Base-by-base conservation (phyloP, 306 rosid species). In the Glycine latifolia region DNA sequence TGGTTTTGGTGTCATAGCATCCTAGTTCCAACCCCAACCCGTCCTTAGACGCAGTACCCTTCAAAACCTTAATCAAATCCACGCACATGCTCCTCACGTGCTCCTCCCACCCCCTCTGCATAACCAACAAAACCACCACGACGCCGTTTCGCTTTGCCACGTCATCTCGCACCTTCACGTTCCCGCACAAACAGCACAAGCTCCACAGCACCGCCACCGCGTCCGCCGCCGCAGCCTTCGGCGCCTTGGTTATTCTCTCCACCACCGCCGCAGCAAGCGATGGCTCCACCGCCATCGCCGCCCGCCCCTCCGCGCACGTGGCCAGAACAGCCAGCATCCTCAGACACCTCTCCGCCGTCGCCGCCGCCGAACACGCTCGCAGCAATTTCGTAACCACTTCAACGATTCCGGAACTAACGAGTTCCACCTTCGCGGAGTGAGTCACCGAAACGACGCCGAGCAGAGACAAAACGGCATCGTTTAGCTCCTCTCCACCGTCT, bases 141-240 rank as follows among this genome's bases (percentile, higher is more conserved):
- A 86, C 81, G 15, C 90, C 93, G 72, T 90, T 82, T 43, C 79
- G 75, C 81, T 76, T 79, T 84, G 73, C 80, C 76, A 87, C 88
- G 72, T 72, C 67, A 41, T 86, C 93, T 73, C 71, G 79, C 54
- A 81, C 89, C 33, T 71, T 90, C 69, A 53, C 85, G 31, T 88
- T 87, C 10, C 84, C 83, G 75, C 76, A 26, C 74, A 86, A 33
- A 68, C 91, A 88, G 71, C 90, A 90, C 69, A 86, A 46, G 7
- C 87, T 81, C 91, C 91, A 88, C 66, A 90, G 70, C 79, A 90
- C 86, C 65, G 78, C 73, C 80, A 90, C 89, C 17, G 80, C 89
- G 66, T 86, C 90, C 86, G 82, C 89, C 41, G 86, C 84, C 63
- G 89, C 91, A 1, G 58, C 77, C 76, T 10, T 81, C 41, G 85